Evolutionary conservation across 148 eudicot genomes (phyloP).

Genomic region (Heliosperma pusillum): DNA sequence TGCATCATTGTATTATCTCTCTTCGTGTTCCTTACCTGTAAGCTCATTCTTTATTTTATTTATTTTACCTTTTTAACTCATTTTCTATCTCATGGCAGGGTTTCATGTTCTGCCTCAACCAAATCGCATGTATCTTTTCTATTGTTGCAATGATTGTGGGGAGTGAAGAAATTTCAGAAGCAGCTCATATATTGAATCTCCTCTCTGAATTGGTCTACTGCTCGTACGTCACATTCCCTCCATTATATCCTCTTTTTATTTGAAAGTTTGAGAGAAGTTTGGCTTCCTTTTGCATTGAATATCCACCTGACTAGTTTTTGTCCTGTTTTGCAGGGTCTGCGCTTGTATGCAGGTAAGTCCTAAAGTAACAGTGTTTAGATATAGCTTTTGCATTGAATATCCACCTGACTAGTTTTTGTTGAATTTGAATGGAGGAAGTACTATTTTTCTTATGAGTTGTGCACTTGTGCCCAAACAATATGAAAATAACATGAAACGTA

Average conservation of each 20-base stretch:
- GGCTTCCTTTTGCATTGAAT: neutral
- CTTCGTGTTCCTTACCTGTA: conserved; percentile 19
- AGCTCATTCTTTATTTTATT: neutral
- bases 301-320: conserved; percentile 24
- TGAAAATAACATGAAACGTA: no score
- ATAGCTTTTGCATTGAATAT: neutral
- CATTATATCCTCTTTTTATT: conserved; percentile 7
- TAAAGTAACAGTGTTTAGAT: no score
- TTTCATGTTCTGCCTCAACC: conserved; percentile 85
- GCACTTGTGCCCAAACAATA: no score
- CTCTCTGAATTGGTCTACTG: conserved; percentile 77
- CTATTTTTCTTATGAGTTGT: no score
- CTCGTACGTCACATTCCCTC: conserved; percentile 51
- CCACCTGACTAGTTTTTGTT: conserved; percentile 26
- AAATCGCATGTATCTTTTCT: conserved; percentile 89
- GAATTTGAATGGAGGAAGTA: no score
- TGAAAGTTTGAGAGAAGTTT: neutral
- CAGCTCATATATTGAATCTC: conserved; percentile 64
- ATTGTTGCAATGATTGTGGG: conserved; percentile 85
- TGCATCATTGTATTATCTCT: conserved; percentile 84
- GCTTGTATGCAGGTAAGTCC: conserved; percentile 95
- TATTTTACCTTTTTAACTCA: conserved; percentile 1
- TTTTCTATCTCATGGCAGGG: conserved; percentile 41
- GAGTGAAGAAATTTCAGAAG: conserved; percentile 75
- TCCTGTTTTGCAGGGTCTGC: conserved; percentile 64